Conservation (phyloP, 495 filamentous ascomycete species). For the Hypoxylon lienhwacheense region DNA sequence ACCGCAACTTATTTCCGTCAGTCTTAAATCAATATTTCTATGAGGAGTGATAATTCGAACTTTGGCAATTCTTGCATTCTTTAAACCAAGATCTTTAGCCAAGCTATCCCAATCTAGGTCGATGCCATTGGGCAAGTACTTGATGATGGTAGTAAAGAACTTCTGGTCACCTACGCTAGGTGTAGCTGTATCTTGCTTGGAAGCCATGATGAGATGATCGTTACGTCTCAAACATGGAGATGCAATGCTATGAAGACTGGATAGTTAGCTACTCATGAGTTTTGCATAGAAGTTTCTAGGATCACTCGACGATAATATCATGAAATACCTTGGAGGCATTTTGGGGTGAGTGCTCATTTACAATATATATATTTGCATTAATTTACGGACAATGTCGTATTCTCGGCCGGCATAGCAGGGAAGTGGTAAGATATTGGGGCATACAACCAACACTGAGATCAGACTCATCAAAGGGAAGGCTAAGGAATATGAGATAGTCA, state of each 20-base stretch:
- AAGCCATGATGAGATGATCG: neutral
- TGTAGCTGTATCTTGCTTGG: neutral
- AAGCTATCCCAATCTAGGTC: conserved; percentile 25
- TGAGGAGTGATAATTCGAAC: conserved; percentile 7
- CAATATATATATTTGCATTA: too few species aligned
- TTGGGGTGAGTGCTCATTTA: too few species aligned
- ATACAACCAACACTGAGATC: too few species aligned
- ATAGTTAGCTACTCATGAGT: neutral
- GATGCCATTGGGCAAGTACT: conserved; percentile 19
- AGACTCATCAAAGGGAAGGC: too few species aligned
- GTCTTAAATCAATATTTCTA: neutral
- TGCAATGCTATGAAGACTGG: neutral
- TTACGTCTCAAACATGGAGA: neutral
- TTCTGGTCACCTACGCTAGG: conserved; percentile 13
- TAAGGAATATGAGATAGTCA: too few species aligned
- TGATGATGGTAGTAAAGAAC: conserved; percentile 23
- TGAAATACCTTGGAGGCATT: too few species aligned
- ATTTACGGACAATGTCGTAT: too few species aligned
- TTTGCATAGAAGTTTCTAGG: too few species aligned
- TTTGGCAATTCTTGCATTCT: conserved; percentile 21
- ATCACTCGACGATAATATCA: too few species aligned
- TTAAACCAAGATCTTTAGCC: conserved; percentile 17
- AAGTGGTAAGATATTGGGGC: too few species aligned
- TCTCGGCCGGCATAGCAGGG: too few species aligned
- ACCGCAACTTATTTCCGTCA: conserved; percentile 16